Evolutionary conservation across 208 protist species (phyloP).

Genomic region (Naegleria lovaniensis): DNA sequence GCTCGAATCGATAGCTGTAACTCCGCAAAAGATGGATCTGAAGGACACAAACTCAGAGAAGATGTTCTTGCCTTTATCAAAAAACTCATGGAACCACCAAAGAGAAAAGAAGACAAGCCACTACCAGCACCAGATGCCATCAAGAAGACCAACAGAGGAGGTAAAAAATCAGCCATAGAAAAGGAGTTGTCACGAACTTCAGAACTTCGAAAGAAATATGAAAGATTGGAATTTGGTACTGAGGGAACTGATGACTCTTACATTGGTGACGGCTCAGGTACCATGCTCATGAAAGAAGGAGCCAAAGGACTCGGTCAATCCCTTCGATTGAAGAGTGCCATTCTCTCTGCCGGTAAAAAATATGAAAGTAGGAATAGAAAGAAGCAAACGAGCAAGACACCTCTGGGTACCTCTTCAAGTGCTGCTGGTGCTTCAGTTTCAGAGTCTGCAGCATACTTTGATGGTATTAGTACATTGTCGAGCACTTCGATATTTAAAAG

Average conservation of each 20-base stretch:
- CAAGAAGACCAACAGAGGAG: slow-evolving; percentile 28
- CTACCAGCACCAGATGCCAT: slow-evolving; percentile 29
- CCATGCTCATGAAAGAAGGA: not conserved
- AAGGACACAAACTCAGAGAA: slow-evolving; percentile 25
- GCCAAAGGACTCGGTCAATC: not conserved
- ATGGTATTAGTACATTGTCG: not conserved
- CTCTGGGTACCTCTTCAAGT: not conserved
- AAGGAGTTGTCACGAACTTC: not conserved
- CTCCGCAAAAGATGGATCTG: not conserved
- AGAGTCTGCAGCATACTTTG: not conserved
- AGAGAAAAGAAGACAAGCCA: slow-evolving; percentile 32
- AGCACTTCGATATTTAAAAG: not conserved
- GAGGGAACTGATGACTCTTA: not conserved
- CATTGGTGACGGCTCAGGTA: not conserved
- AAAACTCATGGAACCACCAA: slow-evolving; percentile 37
- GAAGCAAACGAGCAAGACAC: not conserved
- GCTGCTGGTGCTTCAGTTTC: not conserved
- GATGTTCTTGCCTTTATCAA: slow-evolving; percentile 28
- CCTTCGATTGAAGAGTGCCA: not conserved
- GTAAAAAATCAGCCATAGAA: not conserved
- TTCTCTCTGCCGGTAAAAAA: not conserved
- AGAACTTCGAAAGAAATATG: not conserved
- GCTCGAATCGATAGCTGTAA: slow-evolving; percentile 8
- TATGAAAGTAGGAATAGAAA: not conserved
- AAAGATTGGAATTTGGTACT: not conserved